These are phyloP conservation scores for Lachnellula willkommii DNA, from an alignment of 2,329 filamentous ascomycete genomes.

Conservation along the genomic window DNA sequence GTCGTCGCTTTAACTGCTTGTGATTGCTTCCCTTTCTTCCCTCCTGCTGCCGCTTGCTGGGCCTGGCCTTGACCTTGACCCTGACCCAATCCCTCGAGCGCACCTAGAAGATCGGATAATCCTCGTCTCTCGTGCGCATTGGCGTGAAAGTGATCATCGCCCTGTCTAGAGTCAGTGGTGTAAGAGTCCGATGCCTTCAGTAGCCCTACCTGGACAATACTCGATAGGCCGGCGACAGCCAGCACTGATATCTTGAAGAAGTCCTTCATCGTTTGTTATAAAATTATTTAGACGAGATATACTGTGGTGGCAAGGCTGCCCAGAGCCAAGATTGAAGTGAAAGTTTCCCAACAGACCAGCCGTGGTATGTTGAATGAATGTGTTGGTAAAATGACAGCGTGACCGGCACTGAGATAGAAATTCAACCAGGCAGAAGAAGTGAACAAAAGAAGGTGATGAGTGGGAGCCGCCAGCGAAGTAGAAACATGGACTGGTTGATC, in stretches of 20 bases:
- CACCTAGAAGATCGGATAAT: slow-evolving; percentile 21
- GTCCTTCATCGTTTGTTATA: slow-evolving; percentile 20
- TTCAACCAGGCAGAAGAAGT: slow-evolving; percentile 13
- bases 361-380: slow-evolving; percentile 23
- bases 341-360: slow-evolving; percentile 26
- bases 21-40: too few relatives aligned
- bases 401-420: slow-evolving; percentile 27
- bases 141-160: slow-evolving; percentile 6
- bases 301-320: neutral
- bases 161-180: slow-evolving; percentile 12
- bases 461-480: slow-evolving; percentile 9
- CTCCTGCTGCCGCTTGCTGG: neutral
- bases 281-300: slow-evolving; percentile 2
- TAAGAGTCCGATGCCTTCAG: neutral
- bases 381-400: slow-evolving; percentile 22
- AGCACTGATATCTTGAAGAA: slow-evolving; percentile 19
- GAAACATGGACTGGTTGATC: slow-evolving; percentile 22
- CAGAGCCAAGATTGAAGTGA: slow-evolving; percentile 14
- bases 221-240: slow-evolving; percentile 15
- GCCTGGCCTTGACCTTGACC: slow-evolving; percentile 1
- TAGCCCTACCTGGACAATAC: slow-evolving; percentile 21
- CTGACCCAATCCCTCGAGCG: slow-evolving; percentile 11
- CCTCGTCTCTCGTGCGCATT: slow-evolving; percentile 11
- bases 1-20: neutral
- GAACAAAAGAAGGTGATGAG: slow-evolving; percentile 13